Base-by-base conservation (phyloP, 1,284 basidiomycete genomes). In the Tetrapyrgos nigripes region DNA sequence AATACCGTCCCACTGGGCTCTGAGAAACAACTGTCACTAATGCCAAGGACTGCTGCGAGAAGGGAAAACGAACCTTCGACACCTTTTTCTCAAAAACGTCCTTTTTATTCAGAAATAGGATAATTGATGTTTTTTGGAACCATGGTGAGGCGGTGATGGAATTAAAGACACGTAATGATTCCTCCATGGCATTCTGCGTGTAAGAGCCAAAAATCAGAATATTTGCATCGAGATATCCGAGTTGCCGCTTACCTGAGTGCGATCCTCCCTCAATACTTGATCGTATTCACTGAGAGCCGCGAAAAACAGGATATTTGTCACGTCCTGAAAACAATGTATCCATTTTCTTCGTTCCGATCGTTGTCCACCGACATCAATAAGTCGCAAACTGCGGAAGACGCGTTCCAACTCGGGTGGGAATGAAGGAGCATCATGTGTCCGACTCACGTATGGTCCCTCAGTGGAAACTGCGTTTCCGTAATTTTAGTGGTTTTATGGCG, bases 401-500 rank as follows among this genome's bases (percentile, higher is more conserved):
- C n/a, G n/a, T n/a, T n/a, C n/a, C n/a, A n/a, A n/a, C n/a, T n/a
- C n/a, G n/a, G n/a, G n/a, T n/a, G n/a, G n/a, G n/a, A n/a, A n/a
- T n/a, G n/a, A n/a, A n/a, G n/a, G n/a, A n/a, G n/a, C n/a, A n/a
- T n/a, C n/a, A n/a, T n/a, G n/a, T n/a, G n/a, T n/a, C n/a, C n/a
- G n/a, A n/a, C n/a, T n/a, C n/a, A 89, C 84, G 92, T 89, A 67
- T 84, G 81, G 87, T 94, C 81, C 85, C 92, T 76, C 76, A 2
- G 29, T 3, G 19, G 47, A 57, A 19, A 31, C 19, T 85, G 80
- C 43, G 92, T 94, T 73, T 94, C 92, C 4, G 84, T 86, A 66
- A 95, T 93, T 57, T 92, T 91, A 1, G 90, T 92, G 55, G 89
- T 93, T 78, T 94, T 93, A 60, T 87, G 85, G 65, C 92, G 80